Percentiles rank a stretch among this genome's conserved stretches.
Conservation (phyloP, 768 basidiomycete genomes). For the Suillus subaureus region DNA sequence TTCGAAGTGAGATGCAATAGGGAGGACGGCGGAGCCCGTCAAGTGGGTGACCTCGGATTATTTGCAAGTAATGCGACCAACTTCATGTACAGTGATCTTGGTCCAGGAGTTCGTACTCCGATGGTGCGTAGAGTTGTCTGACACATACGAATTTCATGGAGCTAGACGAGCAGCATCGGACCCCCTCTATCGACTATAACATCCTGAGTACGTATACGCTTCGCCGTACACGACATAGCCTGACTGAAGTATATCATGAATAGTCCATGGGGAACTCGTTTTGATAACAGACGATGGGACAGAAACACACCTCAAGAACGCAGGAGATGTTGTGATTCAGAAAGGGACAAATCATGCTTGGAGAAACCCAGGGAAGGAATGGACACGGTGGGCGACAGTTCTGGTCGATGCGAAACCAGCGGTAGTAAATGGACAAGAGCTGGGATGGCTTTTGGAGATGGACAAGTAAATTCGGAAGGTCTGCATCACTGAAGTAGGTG, state of each 20-base stretch:
- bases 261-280: constrained; percentile 58
- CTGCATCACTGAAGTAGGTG: not conserved
- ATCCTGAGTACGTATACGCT: constrained; percentile 48
- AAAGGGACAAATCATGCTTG: constrained; percentile 64
- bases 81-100: constrained; percentile 54
- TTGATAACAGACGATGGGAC: constrained; percentile 59
- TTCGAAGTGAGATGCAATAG: constrained; percentile 28
- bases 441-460: constrained; percentile 29
- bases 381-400: constrained; percentile 55
- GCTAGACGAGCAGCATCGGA: constrained; percentile 32
- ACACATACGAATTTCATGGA: constrained; percentile 2
- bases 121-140: constrained; percentile 41
- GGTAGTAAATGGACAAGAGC: constrained; percentile 43
- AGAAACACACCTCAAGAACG: constrained; percentile 52
- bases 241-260: constrained; percentile 2
- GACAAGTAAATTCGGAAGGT: constrained; percentile 1
- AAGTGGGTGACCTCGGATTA: constrained; percentile 44
- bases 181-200: constrained; percentile 63
- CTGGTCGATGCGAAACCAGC: constrained; percentile 59
- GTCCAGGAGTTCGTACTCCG: constrained; percentile 49
- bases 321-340: constrained; percentile 59
- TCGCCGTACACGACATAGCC: not conserved
- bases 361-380: constrained; percentile 52
- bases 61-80: constrained; percentile 48
- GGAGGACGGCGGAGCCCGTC: constrained; percentile 51